Conservation (phyloP, 768 basidiomycete species). For the Tulasnella sp. region DNA sequence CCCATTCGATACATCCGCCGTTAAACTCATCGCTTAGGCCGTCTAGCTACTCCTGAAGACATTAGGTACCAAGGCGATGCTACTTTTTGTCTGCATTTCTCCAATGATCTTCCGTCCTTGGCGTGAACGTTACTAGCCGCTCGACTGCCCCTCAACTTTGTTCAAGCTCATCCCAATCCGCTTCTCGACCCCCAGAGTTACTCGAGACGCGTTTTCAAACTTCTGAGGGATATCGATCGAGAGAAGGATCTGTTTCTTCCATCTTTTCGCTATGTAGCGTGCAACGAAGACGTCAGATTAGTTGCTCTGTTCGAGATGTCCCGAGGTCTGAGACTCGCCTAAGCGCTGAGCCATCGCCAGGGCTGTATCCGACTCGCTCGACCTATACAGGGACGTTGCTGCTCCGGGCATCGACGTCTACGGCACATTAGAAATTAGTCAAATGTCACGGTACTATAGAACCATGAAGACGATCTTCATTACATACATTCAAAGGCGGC, state of each 20-base stretch:
- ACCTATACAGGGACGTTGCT: constrained; percentile 63
- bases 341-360: constrained; percentile 74
- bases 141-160: constrained; percentile 36
- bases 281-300: not conserved
- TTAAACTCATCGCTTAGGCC: constrained; percentile 9
- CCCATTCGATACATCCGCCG: not conserved
- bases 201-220: constrained; percentile 48
- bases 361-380: constrained; percentile 58
- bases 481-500: constrained; percentile 50
- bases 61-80: constrained; percentile 9
- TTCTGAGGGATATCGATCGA: constrained; percentile 56
- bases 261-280: constrained; percentile 52
- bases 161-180: constrained; percentile 52
- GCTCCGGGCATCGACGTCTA: constrained; percentile 40
- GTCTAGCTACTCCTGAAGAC: constrained; percentile 10
- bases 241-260: constrained; percentile 66
- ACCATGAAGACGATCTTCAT: not conserved
- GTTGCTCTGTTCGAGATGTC: not conserved
- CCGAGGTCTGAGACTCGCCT: constrained; percentile 48
- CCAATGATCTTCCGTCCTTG: constrained; percentile 10
- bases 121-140: constrained; percentile 1
- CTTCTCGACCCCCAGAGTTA: constrained; percentile 57
- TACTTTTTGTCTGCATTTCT: not conserved
- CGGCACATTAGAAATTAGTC: constrained; percentile 20
- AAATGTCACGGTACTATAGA: not conserved